Base-by-base conservation (phyloP, 148 eudicot genomes). In the Vaccinium corymbosum region DNA sequence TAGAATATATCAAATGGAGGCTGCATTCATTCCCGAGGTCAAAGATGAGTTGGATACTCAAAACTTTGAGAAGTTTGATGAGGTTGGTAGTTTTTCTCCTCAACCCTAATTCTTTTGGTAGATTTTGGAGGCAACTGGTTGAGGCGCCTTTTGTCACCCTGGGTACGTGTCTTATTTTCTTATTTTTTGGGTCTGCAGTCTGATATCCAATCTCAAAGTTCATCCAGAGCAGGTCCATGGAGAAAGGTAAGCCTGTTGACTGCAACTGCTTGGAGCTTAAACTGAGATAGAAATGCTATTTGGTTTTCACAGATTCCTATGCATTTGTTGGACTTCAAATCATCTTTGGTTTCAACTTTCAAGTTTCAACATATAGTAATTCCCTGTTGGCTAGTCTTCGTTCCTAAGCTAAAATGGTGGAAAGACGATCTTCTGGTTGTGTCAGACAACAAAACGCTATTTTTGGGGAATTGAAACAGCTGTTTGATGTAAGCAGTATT, bases 31-130 rank as follows among this genome's bases (percentile, higher is more conserved):
- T 86, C 99, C 99, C 74, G 95, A 97, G 90, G 99, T 97, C 83
- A 97, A 92, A 51, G 98, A 97, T 87, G 98, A 97, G 88, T 87
- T 97, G 87, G 99, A 97, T 87, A 94, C 99, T 61, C 99, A 97
- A 87, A 97, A 97, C 79, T 97, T 97, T 85, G 99, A 97, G 90
- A 97, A 97, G 89, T 97, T 97, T 90, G 98, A 95, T 56, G 98
- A 97, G 96, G 99, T 66, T 66, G 72, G 72, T 95, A 90, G 49
- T 57, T 14, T 13, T 68, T 16, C 55, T 16, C 70, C 50, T 20
- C 76, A 46, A 7, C 22, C 32, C 22, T 27, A 27, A 6, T 70
- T 68, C 62, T 78, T 68, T 68, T 29, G 79, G 22, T 62, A 56
- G 66, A 66, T 64, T 76, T 3, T 76, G 61, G 16, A 10, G 56